Evolutionary conservation across 768 basidiomycete species (phyloP), one percentile per base, ranked within the genome.

Genomic region (Pleurotus tuber-regium): DNA sequence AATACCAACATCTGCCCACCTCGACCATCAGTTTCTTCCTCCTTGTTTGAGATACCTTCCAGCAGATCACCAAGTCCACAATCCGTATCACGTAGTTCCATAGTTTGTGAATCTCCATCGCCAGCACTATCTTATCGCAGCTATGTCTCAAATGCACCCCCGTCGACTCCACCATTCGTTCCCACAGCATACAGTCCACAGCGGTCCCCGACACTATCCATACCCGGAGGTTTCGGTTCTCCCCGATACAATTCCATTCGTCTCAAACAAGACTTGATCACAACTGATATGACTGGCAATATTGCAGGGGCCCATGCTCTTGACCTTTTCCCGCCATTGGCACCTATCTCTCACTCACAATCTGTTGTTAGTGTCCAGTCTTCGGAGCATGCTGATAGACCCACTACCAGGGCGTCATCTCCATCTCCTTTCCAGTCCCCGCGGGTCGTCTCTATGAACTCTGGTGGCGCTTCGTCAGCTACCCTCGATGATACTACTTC

Each of bases 121-220:
- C 31, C 49, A 46, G 43, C 35, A 52, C 46, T 25, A 47, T 23
- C 30, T 38, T 44, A 40, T 47, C 46, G 12, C 42, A 43, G 42
- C 26, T 24, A 14, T 29, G 21, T 11, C 4, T 47, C 25, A 11
- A 12, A 11, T 18, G 18, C 31, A 7, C 44, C 31, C 14, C 16
- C n/a, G n/a, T n/a, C n/a, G n/a, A n/a, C n/a, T n/a, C n/a, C n/a
- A n/a, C n/a, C n/a, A n/a, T n/a, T n/a, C n/a, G n/a, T n/a, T n/a
- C n/a, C n/a, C n/a, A n/a, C n/a, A n/a, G n/a, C n/a, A n/a, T 42
- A 42, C 41, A 11, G 47, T 54, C 18, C 49, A 35, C 43, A 21
- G 47, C 30, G 49, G 42, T 14, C 7, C 40, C 36, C 40, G 26
- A 48, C 56, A 31, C 43, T 55, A 42, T 39, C 53, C 25, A 29